phyloP scores from a whole-genome alignment of 2,329 filamentous ascomycete genomes.

The Cytospora leucostoma region DNA sequence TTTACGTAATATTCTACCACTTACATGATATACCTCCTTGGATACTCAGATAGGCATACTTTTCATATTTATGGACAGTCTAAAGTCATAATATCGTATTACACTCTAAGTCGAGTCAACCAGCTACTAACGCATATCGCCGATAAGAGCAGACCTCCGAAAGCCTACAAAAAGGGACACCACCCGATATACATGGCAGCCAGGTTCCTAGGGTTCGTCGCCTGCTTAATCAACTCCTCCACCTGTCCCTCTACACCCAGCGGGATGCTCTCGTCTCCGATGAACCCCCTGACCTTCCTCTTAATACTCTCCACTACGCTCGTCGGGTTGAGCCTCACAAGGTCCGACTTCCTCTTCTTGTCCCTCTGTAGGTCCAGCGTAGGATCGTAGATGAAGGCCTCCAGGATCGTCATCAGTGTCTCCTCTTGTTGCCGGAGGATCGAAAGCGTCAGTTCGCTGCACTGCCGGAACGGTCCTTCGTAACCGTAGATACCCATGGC shows the following conservation, averaged over 20 bases:
- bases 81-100: no score
- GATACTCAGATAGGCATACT: no score
- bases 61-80: no score
- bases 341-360: slow-evolving; percentile 57
- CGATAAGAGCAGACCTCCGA: not conserved
- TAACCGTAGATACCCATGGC: slow-evolving; percentile 95
- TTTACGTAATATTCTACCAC: no score
- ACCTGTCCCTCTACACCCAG: slow-evolving; percentile 95
- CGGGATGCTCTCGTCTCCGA: slow-evolving; percentile 87
- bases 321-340: slow-evolving; percentile 56
- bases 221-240: slow-evolving; percentile 89
- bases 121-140: not conserved
- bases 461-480: slow-evolving; percentile 89
- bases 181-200: slow-evolving; percentile 97
- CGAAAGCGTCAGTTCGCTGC: slow-evolving; percentile 82
- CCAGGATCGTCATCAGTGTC: slow-evolving; percentile 94
- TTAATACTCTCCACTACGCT: slow-evolving; percentile 89
- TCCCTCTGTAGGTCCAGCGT: slow-evolving; percentile 85
- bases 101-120: no score
- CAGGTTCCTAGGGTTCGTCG: slow-evolving; percentile 76
- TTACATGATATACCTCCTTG: no score
- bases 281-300: slow-evolving; percentile 80
- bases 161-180: slow-evolving; percentile 60
- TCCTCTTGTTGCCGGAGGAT: slow-evolving; percentile 90
- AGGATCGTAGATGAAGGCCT: slow-evolving; percentile 96